Percentiles rank a stretch among this genome's conserved stretches.
Evolutionary conservation across 2,329 filamentous ascomycete species (phyloP).

Genomic region (Cryphonectria parasitica): DNA sequence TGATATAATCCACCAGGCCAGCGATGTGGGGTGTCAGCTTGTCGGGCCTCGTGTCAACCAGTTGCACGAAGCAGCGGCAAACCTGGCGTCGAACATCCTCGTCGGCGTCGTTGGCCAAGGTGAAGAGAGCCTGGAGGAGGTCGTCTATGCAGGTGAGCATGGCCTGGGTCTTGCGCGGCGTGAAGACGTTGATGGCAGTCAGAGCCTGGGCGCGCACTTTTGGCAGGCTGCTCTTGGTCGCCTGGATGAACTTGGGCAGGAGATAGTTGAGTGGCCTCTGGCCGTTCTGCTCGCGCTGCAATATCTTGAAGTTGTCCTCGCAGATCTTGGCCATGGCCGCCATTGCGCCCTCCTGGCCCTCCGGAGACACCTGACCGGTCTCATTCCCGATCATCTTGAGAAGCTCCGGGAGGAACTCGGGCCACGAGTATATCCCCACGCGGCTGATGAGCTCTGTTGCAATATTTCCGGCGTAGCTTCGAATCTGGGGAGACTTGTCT

Average conservation of each 20-base stretch:
- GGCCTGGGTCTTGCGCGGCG: conserved; percentile 80
- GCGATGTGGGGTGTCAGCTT: conserved; percentile 87
- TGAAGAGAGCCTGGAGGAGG: conserved; percentile 81
- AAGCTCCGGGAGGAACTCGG: conserved; percentile 83
- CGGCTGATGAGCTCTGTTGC: conserved; percentile 88
- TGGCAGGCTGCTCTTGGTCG: conserved; percentile 74
- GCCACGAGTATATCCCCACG: conserved; percentile 88
- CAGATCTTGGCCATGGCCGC: conserved; percentile 92
- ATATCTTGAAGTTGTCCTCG: conserved; percentile 86
- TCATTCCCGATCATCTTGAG: conserved; percentile 77
- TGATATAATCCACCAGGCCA: conserved; percentile 90
- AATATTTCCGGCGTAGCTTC: conserved; percentile 88
- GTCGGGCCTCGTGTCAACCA: conserved; percentile 88
- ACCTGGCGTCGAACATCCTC: conserved; percentile 89
- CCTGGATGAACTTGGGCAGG: conserved; percentile 87
- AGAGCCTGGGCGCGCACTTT: conserved; percentile 82
- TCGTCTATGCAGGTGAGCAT: conserved; percentile 80
- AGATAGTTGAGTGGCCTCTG: conserved; percentile 86
- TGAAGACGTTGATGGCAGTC: conserved; percentile 88
- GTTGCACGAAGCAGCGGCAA: conserved; percentile 87
- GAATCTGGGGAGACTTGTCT: conserved; percentile 80
- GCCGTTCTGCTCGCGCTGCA: conserved; percentile 87
- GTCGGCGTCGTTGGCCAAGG: conserved; percentile 74
- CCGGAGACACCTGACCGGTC: conserved; percentile 65
- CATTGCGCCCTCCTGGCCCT: conserved; percentile 92